phyloP scores from a whole-genome alignment of 2,329 filamentous ascomycete genomes.

The Beauveria bassiana region DNA sequence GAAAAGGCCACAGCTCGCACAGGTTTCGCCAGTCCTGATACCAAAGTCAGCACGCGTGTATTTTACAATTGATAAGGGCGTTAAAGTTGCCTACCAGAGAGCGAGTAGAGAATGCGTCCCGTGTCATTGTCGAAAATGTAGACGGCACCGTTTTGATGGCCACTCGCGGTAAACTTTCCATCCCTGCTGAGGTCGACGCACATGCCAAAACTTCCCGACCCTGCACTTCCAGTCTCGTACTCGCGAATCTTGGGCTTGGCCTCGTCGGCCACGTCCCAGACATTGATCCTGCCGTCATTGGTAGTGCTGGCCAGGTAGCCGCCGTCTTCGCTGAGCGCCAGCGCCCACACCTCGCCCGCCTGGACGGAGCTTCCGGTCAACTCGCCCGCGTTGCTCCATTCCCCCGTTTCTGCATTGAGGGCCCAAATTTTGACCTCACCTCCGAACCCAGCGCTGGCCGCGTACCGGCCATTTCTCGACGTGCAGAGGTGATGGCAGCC shows the following conservation, averaged over 20 bases:
- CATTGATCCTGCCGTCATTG: constrained; percentile 78
- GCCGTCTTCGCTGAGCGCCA: constrained; percentile 78
- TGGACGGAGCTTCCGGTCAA: constrained; percentile 40
- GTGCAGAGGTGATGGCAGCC: constrained; percentile 86
- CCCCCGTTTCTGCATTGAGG: constrained; percentile 46
- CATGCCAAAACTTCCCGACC: constrained; percentile 81
- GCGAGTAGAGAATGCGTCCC: constrained; percentile 73
- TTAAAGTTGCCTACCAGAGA: constrained; percentile 53
- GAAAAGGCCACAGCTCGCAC: constrained; percentile 84
- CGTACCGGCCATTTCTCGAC: constrained; percentile 58
- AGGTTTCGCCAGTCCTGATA: constrained; percentile 71
- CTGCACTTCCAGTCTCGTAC: constrained; percentile 67
- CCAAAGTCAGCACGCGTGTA: neutral
- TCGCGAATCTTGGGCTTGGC: constrained; percentile 60
- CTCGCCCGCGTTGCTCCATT: constrained; percentile 39
- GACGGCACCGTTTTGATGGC: constrained; percentile 84
- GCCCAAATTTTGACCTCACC: constrained; percentile 84
- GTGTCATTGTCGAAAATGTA: constrained; percentile 95
- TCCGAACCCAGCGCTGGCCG: constrained; percentile 80
- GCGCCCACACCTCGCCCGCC: constrained; percentile 74
- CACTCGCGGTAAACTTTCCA: constrained; percentile 79
- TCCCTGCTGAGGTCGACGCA: constrained; percentile 75
- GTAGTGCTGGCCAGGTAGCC: constrained; percentile 80
- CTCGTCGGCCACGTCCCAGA: constrained; percentile 65
- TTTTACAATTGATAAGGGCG: neutral